These are phyloP conservation scores for Xylaria flabelliformis DNA, from an alignment of 495 filamentous ascomycete species.

Conservation along the genomic window DNA sequence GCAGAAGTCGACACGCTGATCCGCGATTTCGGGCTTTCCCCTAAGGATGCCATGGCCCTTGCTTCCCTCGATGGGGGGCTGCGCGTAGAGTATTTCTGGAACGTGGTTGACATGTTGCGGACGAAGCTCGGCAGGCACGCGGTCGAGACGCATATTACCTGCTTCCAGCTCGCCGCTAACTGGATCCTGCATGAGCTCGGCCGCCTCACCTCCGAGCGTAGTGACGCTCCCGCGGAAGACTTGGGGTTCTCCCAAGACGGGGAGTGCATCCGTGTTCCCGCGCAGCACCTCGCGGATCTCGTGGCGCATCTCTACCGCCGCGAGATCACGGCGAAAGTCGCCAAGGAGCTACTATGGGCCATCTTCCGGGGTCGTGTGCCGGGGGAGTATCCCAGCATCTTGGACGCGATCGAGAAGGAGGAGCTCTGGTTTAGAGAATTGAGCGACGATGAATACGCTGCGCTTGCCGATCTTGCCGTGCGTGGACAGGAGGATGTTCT, in stretches of 20 bases:
- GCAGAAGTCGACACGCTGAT: constrained; percentile 66
- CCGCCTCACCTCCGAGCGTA: constrained; percentile 59
- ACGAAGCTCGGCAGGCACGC: constrained; percentile 46
- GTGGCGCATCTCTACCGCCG: constrained; percentile 66
- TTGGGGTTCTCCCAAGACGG: constrained; percentile 50
- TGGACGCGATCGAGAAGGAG: constrained; percentile 67
- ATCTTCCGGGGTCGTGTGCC: constrained; percentile 54
- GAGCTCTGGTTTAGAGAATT: constrained; percentile 71
- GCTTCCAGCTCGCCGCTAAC: constrained; percentile 56
- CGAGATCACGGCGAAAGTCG: constrained; percentile 76
- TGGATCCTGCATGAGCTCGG: constrained; percentile 92
- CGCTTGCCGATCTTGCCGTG: constrained; percentile 58
- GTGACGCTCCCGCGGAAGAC: constrained; percentile 43
- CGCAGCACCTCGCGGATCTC: constrained; percentile 68
- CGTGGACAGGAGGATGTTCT: constrained; percentile 66
- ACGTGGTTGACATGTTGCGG: constrained; percentile 65
- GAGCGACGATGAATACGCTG: constrained; percentile 62
- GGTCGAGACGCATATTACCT: constrained; percentile 12
- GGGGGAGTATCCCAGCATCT: constrained; percentile 57
- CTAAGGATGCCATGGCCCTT: constrained; percentile 89
- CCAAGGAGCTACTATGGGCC: constrained; percentile 73
- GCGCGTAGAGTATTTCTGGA: constrained; percentile 82
- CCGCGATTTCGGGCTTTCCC: constrained; percentile 64
- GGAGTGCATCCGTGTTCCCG: constrained; percentile 59
- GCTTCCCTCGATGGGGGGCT: constrained; percentile 79